Evolutionary conservation across 176 grass and related monocot species (phyloP).

Genomic region (Luzula sylvatica): DNA sequence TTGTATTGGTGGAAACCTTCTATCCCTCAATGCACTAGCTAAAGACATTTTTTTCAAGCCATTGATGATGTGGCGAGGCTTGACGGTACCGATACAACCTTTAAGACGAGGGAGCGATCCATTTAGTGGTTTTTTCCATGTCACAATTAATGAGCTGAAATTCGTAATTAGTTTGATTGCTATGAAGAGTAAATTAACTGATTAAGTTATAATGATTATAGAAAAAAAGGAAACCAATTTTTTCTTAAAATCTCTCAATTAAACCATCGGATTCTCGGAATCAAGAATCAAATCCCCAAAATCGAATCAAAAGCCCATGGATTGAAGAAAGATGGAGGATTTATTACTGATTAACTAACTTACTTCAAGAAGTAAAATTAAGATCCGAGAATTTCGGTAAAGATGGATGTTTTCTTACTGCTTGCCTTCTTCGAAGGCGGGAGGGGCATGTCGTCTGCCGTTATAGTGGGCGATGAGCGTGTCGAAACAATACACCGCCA

Average conservation of each 20-base stretch:
- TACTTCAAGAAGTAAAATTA: background rate
- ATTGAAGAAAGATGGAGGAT: background rate
- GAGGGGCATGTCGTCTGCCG: conserved; percentile 48
- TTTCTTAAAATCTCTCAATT: no score
- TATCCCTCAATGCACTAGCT: conserved; percentile 88
- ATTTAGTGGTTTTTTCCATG: conserved; percentile 94
- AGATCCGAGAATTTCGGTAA: no score
- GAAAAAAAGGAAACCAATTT: no score
- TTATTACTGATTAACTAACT: no score
- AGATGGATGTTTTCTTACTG: conserved; percentile 39
- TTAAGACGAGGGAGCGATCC: conserved; percentile 75
- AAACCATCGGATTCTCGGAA: no score
- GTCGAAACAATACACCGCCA: conserved; percentile 96
- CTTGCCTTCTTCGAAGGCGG: conserved; percentile 81
- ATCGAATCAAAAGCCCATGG: background rate
- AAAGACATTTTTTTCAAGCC: conserved; percentile 86
- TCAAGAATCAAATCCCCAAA: background rate
- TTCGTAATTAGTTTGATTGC: background rate
- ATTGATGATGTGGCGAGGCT: conserved; percentile 63
- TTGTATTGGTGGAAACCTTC: conserved; percentile 82
- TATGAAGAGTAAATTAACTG: no score
- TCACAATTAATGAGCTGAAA: conserved; percentile 96
- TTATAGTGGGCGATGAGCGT: conserved; percentile 81
- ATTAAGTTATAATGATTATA: no score
- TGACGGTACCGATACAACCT: conserved; percentile 93